Conservation (phyloP, 2,329 filamentous ascomycete genomes). For the Ophiosphaerella narmari region DNA sequence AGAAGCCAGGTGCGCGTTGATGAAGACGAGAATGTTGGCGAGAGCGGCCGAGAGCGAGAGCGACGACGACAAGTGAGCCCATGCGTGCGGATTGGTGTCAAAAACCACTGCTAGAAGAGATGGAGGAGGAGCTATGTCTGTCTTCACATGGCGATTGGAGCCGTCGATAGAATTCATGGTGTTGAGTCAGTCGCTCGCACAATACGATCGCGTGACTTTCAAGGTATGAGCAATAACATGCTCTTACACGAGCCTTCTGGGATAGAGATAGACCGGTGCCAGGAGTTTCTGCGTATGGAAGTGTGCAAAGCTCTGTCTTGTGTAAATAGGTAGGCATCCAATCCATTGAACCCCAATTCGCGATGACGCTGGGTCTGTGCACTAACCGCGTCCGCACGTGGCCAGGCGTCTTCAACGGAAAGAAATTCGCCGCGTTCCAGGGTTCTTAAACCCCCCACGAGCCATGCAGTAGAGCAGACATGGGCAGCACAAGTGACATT, state of each 20-base stretch:
- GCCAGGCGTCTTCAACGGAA: neutral
- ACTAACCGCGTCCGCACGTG: conserved; percentile 3
- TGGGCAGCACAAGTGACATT: neutral
- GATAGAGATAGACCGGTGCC: neutral
- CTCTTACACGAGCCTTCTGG: neutral
- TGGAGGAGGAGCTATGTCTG: conserved; percentile 62
- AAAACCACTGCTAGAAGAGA: conserved; percentile 89
- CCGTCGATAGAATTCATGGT: conserved; percentile 70
- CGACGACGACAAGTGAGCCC: conserved; percentile 75
- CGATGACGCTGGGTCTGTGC: conserved; percentile 3
- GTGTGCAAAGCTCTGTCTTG: neutral
- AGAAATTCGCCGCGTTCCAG: neutral
- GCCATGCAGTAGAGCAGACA: too few species aligned
- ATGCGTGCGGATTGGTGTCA: conserved; percentile 95
- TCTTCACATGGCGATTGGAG: conserved; percentile 51
- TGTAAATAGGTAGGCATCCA: neutral
- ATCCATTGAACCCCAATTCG: neutral
- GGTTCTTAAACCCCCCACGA: too few species aligned
- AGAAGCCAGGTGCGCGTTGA: conserved; percentile 94
- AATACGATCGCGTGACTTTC: neutral
- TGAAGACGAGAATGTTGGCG: conserved; percentile 89
- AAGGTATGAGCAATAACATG: neutral
- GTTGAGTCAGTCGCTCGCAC: neutral
- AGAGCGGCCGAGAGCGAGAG: conserved; percentile 84
- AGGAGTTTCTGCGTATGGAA: neutral